Conservation (phyloP, 495 filamentous ascomycete genomes). For the Aspergillus asperescens region DNA sequence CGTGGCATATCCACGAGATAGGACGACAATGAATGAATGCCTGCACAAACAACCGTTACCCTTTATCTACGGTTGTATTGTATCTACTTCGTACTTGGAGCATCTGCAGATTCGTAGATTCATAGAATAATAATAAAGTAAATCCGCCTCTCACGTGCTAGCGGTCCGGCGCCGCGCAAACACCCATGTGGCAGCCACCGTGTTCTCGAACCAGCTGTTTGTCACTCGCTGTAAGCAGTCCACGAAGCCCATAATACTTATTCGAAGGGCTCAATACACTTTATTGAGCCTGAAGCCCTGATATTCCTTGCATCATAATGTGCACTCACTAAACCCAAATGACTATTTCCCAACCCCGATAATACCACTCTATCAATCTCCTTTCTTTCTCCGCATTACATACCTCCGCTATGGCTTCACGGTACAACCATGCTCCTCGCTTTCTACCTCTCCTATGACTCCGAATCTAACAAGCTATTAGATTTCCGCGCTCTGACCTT, state of each 20-base stretch:
- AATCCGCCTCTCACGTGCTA: constrained; percentile 5
- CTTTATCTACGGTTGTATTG: neutral
- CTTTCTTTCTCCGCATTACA: constrained; percentile 2
- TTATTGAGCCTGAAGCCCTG: neutral
- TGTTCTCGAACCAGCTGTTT: constrained; percentile 1
- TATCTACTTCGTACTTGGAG: no score
- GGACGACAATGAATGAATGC: neutral
- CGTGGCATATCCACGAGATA: neutral
- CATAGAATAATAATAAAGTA: neutral
- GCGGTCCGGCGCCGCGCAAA: constrained; percentile 6
- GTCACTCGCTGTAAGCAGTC: constrained; percentile 1
- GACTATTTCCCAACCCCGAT: neutral
- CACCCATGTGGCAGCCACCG: constrained; percentile 7
- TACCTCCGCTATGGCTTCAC: constrained; percentile 26
- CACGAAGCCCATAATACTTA: neutral
- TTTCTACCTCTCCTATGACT: neutral
- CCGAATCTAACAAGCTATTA: constrained; percentile 18
- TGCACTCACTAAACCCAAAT: neutral
- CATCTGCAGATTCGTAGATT: neutral
- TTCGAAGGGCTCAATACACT: neutral
- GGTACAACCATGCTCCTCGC: constrained; percentile 15
- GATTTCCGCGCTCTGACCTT: constrained; percentile 46
- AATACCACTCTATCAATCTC: neutral
- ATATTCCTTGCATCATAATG: neutral
- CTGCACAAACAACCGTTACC: neutral